Base-by-base conservation (phyloP, 2,329 filamentous ascomycete genomes). In the Byssochlamys sp. region DNA sequence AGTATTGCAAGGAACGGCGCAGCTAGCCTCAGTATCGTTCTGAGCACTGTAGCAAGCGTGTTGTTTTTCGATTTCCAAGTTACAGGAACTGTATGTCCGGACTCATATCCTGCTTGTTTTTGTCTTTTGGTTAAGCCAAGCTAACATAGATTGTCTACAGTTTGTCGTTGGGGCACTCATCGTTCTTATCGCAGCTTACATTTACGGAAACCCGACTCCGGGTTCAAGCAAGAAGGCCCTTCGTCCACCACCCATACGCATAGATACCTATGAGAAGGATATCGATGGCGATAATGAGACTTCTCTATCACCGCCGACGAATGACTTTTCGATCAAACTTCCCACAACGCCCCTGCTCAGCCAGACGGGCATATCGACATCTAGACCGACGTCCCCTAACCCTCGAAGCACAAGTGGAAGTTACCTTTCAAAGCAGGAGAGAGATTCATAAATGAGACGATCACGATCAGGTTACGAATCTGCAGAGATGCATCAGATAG, bases 1-100 rank as follows among this genome's bases (percentile, higher is more conserved):
- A 95, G 94, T 67, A 95, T 95, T 69, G 87, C 90, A 59, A 95
- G 95, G 78, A 96, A 94, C 70, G 91, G 95, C 74, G 91, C 92
- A 3, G 92, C 91, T 4, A 94, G 89, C 66, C 89, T 95, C 61
- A 96, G 90, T 67, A 95, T 97, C 60, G 79, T 96, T 57, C 77
- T 96, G 54, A 95, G 89, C 69, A 91, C 91, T 62, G 63, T 96
- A 12, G 89, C 89, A 55, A 96, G 91, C 68, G 82, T 95, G 1
- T 86, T 84, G 74, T 87, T 96, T 63, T 96, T 97, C 70, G 82
- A 91, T 54, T 90, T 95, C 63, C 75, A 84, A 53, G 81, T 94
- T 50, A 89, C 87, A 0, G 67, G 80, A 27, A 83, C 84, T 62
- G 90, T 95, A 81, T 76, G 88, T 79, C 19, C 19, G 19, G 12